phyloP scores from a whole-genome alignment of 768 basidiomycete species.

The Phaeotremella fagi region DNA sequence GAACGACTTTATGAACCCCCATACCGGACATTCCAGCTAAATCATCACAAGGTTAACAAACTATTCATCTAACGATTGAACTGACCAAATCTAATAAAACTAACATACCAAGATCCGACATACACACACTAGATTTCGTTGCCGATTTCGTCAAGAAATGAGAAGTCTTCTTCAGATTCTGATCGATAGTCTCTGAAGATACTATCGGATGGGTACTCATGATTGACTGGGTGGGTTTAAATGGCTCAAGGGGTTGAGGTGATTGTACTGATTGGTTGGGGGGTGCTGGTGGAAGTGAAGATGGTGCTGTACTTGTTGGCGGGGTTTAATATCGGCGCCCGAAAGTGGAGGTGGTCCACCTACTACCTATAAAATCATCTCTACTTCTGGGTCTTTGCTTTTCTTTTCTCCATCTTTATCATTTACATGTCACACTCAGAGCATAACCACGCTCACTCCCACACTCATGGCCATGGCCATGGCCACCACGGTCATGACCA shows the following conservation, averaged over 20 bases:
- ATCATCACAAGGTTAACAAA: background rate
- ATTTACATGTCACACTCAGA: background rate
- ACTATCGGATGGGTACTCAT: background rate
- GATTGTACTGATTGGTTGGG: too few species aligned
- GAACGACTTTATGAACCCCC: background rate
- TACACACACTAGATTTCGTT: background rate
- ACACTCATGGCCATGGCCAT: slow-evolving; percentile 12
- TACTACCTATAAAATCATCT: background rate
- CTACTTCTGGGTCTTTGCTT: background rate
- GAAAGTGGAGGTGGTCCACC: background rate
- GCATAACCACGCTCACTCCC: background rate
- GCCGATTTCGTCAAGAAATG: background rate
- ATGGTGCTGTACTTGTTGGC: too few species aligned
- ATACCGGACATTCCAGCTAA: background rate
- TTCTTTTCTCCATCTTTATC: background rate
- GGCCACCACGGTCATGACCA: slow-evolving; percentile 13
- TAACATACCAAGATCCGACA: background rate
- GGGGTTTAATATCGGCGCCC: background rate
- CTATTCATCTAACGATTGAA: background rate
- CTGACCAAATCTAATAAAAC: too few species aligned
- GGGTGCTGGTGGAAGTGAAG: too few species aligned
- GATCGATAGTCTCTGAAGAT: background rate
- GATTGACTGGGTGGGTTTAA: background rate
- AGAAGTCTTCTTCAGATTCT: background rate
- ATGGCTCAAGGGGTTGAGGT: too few species aligned